Base-by-base conservation (phyloP, 2,329 filamentous ascomycete species). In the Fusarium sp. region DNA sequence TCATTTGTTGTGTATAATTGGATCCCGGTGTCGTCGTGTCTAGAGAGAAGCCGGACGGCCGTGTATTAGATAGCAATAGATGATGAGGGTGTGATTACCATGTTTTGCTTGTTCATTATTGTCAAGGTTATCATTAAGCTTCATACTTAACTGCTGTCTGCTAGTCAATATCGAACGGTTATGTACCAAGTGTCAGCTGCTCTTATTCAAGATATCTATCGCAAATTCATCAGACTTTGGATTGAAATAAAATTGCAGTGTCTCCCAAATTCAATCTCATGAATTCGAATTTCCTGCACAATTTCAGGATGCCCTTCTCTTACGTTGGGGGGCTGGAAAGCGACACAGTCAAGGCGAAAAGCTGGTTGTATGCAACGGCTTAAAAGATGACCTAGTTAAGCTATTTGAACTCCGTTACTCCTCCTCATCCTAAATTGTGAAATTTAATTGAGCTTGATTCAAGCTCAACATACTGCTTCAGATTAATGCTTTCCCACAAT, bases 1-100 rank as follows among this genome's bases (percentile, higher is more conserved):
- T 72, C 67, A 74, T 78, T 79, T 77, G 75, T 80, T 66, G 62
- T 80, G 78, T 81, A 80, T 76, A 77, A 65, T 74, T 75, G 70
- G 71, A 69, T 68, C 64, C 66, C 65, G 56, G 66, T 72, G 62
- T 66, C 68, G 70, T 68, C 62, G 66, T 68, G 69, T 72, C 70
- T 75, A 75, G 73, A 72, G 63, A 69, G 62, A 71, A 72, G 72
- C 66, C 58, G 40, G 38, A 42, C 62, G 71, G 74, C 75, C 70
- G 77, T 78, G 77, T 79, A 79, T 74, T 77, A 78, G 76, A 77
- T 78, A 75, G 70, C 70, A 76, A 78, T 78, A 79, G 76, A 79
- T 71, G 71, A 72, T 71, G 65, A 75, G 64, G 67, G 61, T 61
- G 63, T 64, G 70, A 57, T 52, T 65, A 67, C 57, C 42, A 63